Conservation (phyloP, 805 yeast species). For the Candida parachauliodes region DNA sequence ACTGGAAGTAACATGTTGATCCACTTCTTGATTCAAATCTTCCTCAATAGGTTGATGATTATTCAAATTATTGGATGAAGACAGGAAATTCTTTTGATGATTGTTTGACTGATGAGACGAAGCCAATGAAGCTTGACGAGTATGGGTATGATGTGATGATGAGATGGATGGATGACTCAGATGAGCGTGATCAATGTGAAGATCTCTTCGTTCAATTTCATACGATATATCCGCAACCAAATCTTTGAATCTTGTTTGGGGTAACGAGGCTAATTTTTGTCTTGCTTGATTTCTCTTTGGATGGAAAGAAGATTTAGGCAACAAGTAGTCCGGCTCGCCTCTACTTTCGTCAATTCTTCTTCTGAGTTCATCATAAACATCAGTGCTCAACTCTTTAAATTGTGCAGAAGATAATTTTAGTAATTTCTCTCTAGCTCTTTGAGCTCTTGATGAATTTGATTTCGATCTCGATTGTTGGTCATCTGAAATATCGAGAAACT, state of each 20-base stretch:
- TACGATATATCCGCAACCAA: conserved; percentile 83
- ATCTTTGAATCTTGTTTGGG: conserved; percentile 80
- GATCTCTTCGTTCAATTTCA: conserved; percentile 78
- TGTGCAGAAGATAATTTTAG: conserved; percentile 77
- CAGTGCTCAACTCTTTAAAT: conserved; percentile 86
- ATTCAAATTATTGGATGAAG: background rate
- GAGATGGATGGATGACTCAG: conserved; percentile 2
- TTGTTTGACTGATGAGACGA: background rate
- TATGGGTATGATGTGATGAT: conserved; percentile 5
- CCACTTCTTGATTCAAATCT: conserved; percentile 2
- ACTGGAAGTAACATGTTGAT: background rate
- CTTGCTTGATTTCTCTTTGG: conserved; percentile 95
- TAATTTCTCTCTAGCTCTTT: conserved; percentile 81
- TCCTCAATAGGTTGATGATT: conserved; percentile 1
- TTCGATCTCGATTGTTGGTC: conserved; percentile 37
- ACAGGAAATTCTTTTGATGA: background rate
- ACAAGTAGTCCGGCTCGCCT: conserved; percentile 58
- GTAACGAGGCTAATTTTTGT: conserved; percentile 81
- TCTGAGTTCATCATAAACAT: conserved; percentile 87
- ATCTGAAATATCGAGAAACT: conserved; percentile 48
- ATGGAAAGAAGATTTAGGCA: conserved; percentile 74
- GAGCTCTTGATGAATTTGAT: conserved; percentile 56
- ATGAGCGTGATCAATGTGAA: conserved; percentile 31
- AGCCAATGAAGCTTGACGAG: conserved; percentile 7
- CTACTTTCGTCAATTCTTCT: conserved; percentile 66